Evolutionary conservation across 2,329 filamentous ascomycete genomes (phyloP), one percentile per base, ranked within the genome.

Genomic region (Microdochium bolleyi): DNA sequence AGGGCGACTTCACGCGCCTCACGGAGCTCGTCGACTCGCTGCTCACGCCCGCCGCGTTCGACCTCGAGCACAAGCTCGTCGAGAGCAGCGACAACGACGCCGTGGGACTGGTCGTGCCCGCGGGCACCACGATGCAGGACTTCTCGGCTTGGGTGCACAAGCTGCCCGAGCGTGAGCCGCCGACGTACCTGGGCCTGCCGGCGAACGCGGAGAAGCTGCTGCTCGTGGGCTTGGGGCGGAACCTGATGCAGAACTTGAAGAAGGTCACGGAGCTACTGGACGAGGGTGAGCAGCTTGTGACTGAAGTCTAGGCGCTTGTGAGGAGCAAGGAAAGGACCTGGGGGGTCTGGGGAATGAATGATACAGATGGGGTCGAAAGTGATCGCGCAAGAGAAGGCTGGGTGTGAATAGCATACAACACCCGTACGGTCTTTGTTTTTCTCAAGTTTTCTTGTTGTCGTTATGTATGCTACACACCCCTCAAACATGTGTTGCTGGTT

Each of bases 141-240:
- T 97, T 97, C 67, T 85, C 87, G 70, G 78, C 80, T 37, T 99
- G 95, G 95, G 89, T 99, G 56, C 89, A 95, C 62, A 83, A 83
- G 55, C 76, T 99, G 56, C 94, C 94, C 0, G 94, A 99, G 77
- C 84, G 94, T 62, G 94, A 99, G 70, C 95, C 95, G 25, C 94
- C 94, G 3, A 96, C 91, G 1, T 99, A 96, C 66, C 78, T 99
- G 16, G 95, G 94, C 22, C 72, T 99, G 60, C 94, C 94, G 34
- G 89, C 90, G 25, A 96, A 99, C 67, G 94, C 94, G 21, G 94
- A 99, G 83, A 99, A 97, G 73, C 68, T 99, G 66, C 71, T 99
- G 61, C 78, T 99, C 30, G 89, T 96, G 14, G 92, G 89, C 2
- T 84, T 96, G 63, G 95, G 92, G 46, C 82, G 83, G 64, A 88